Percentiles rank a stretch among this genome's conserved stretches.
These are phyloP conservation scores for Seiridium unicorne DNA, from an alignment of 2,329 filamentous ascomycete species.

Conservation along the genomic window DNA sequence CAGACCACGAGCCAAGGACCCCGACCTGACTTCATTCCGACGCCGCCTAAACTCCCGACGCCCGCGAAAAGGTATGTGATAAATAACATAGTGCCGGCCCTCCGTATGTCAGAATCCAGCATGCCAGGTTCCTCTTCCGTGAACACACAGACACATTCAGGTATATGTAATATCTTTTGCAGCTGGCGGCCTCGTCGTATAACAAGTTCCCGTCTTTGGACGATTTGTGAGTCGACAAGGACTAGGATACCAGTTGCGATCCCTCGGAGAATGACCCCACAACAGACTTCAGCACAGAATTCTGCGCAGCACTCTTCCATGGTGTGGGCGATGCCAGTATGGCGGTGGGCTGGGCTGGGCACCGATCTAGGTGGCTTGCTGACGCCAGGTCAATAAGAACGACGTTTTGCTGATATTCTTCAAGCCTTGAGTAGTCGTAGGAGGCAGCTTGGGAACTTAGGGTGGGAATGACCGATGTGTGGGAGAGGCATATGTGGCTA, in stretches of 20 bases:
- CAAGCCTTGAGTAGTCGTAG: neutral
- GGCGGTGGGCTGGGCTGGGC: neutral
- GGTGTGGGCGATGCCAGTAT: neutral
- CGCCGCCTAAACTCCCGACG: neutral
- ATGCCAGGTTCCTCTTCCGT: constrained; percentile 4
- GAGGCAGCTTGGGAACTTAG: neutral
- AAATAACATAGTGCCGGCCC: neutral
- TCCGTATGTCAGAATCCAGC: constrained; percentile 3
- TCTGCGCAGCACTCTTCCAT: neutral
- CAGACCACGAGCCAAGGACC: constrained; percentile 1
- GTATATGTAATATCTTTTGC: constrained; percentile 1
- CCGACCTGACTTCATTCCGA: neutral
- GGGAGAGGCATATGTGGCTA: neutral
- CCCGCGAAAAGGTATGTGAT: neutral
- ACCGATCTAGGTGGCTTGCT: neutral
- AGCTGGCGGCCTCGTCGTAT: constrained; percentile 1
- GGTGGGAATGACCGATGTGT: neutral
- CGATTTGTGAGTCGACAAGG: constrained; percentile 1
- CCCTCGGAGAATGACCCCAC: neutral
- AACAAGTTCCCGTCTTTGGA: constrained; percentile 4
- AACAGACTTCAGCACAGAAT: neutral
- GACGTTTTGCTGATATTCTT: constrained; percentile 1
- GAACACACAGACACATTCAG: constrained; percentile 2
- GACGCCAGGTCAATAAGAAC: neutral
- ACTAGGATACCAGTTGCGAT: neutral